phyloP scores from a whole-genome alignment of 495 filamentous ascomycete genomes.

The Trypethelium eluteriae region DNA sequence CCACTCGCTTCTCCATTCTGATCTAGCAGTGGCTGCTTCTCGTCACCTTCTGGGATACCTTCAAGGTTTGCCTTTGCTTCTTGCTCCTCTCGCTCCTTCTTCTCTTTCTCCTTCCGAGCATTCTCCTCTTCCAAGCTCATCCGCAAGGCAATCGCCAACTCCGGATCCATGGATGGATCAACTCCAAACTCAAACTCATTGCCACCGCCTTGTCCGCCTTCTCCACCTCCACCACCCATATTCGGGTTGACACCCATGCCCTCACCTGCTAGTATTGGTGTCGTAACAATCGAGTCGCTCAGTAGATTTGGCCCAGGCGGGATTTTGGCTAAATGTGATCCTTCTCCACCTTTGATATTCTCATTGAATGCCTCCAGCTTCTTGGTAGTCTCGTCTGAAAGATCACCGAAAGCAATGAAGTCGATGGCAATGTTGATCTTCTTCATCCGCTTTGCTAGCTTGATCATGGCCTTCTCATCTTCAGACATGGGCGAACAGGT shows the following conservation, averaged over 20 bases:
- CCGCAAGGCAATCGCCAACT: constrained; percentile 86
- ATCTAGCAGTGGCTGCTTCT: constrained; percentile 57
- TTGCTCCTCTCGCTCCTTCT: constrained; percentile 64
- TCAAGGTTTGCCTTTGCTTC: constrained; percentile 64
- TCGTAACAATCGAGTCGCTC: constrained; percentile 85
- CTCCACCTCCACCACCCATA: constrained; percentile 40
- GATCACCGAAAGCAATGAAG: constrained; percentile 87
- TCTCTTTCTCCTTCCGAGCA: constrained; percentile 77
- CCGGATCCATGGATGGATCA: constrained; percentile 77
- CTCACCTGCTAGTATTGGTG: constrained; percentile 79
- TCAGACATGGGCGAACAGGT: constrained; percentile 87
- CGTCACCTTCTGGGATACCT: constrained; percentile 74
- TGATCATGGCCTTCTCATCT: constrained; percentile 77
- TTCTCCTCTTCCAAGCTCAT: constrained; percentile 99
- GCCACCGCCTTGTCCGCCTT: constrained; percentile 50
- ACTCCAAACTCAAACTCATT: constrained; percentile 61
- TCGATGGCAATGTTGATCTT: constrained; percentile 88
- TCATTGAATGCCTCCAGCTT: constrained; percentile 92
- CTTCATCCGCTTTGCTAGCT: constrained; percentile 96
- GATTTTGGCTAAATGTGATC: constrained; percentile 83
- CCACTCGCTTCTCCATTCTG: constrained; percentile 62
- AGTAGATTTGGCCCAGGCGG: constrained; percentile 84
- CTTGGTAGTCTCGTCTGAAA: constrained; percentile 79
- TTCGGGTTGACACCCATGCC: constrained; percentile 43
- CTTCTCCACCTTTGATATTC: constrained; percentile 79